Evolutionary conservation across 257 asterid species (phyloP), one percentile per base, ranked within the genome.

Genomic region (Solanum boliviense): DNA sequence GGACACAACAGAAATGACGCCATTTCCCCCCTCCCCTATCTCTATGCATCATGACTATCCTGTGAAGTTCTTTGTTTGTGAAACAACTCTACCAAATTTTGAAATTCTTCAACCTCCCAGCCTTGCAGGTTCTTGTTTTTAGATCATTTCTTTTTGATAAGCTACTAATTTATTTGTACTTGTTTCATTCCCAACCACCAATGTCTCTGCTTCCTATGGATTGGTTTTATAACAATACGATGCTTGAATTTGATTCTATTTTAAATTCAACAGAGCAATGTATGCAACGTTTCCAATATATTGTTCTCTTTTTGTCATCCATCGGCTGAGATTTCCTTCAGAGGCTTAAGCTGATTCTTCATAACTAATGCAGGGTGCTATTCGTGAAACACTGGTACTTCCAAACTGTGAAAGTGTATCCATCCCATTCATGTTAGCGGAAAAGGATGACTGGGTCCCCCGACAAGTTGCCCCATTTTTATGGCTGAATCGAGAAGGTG

Each of bases 391-490:
- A 62, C 85, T 97, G 91, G 98, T 97, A 72, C 96, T 94, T 88
- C 99, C 99, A 39, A 95, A 97, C 91, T 89, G 95, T 72, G 98
- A 94, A 89, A 90, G 92, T 88, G 52, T 93, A 72, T 88, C 91
- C 86, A 87, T 97, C 86, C 95, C 98, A 71, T 95, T 95, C 94
- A 97, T 97, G 99, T 84, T 91, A 88, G 98, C 98, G 0, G 98
- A 97, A 89, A 94, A 94, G 91, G 96, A 95, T 78, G 98, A 97
- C 86, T 97, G 99, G 99, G 91, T 93, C 87, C 98, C 98, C 2
- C 93, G 93, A 89, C 92, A 89, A 41, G 92, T 86, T 5, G 99
- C 98, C 68, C 99, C 99, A 72, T 95, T 94, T 90, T 89, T 92
- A 92, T 97, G 98, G 98, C 91, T 90, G 85, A 92, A 90, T 84